phyloP scores from a whole-genome alignment of 2,329 filamentous ascomycete genomes.

The Hirsutella minnesotensis region DNA sequence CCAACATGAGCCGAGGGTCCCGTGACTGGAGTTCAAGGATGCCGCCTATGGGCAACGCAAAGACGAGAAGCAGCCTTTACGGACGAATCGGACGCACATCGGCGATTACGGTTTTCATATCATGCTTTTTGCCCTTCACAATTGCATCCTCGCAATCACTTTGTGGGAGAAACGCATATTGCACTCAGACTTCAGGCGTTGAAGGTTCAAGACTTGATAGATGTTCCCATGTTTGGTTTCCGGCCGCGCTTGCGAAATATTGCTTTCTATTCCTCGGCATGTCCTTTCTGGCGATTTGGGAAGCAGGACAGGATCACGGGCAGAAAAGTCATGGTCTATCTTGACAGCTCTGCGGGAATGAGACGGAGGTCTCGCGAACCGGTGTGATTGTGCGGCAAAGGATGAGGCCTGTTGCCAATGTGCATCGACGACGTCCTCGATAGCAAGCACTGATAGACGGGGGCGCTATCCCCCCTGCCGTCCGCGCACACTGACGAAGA shows the following conservation, averaged over 20 bases:
- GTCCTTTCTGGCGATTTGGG: neutral
- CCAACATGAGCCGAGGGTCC: too few species aligned
- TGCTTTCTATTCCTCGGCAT: constrained; percentile 3
- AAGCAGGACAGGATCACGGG: neutral
- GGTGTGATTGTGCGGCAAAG: neutral
- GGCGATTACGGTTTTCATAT: too few species aligned
- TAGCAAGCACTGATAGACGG: constrained; percentile 5
- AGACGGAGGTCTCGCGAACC: neutral
- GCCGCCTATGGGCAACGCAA: too few species aligned
- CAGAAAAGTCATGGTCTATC: neutral
- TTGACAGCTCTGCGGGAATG: neutral
- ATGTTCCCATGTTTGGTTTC: constrained; percentile 2
- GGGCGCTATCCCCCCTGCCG: neutral
- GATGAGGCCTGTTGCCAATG: neutral
- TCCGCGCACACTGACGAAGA: neutral
- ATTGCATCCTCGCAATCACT: constrained; percentile 4
- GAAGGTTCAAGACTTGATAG: constrained; percentile 18
- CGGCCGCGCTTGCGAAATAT: neutral
- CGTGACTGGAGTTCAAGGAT: too few species aligned
- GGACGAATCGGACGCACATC: too few species aligned
- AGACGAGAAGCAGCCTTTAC: too few species aligned
- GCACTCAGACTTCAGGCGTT: constrained; percentile 19
- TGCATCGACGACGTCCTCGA: constrained; percentile 1
- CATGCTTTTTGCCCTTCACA: neutral
- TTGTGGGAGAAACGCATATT: constrained; percentile 6